phyloP scores from a whole-genome alignment of 2,329 filamentous ascomycete species.

The Exophiala spinifera region DNA sequence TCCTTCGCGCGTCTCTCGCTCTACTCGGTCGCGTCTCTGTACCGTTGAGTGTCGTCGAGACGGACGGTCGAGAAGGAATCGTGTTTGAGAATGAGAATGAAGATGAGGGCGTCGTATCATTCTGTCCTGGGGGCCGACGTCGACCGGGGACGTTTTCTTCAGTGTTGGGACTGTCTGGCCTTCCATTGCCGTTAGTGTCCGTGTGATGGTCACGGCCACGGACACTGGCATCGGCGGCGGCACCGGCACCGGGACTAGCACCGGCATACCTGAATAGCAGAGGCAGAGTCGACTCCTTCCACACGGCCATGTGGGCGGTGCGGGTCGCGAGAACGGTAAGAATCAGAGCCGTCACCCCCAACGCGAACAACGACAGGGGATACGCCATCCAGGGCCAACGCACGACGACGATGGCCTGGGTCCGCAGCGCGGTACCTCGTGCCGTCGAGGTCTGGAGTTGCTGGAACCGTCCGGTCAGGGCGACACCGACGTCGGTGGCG shows the following conservation, averaged over 20 bases:
- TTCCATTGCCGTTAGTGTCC: background rate
- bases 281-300: slow-evolving; percentile 17
- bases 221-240: background rate
- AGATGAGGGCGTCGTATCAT: too few relatives aligned
- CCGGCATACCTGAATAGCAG: slow-evolving; percentile 8
- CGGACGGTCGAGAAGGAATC: background rate
- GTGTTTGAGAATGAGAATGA: background rate
- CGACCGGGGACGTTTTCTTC: too few relatives aligned
- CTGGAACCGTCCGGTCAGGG: slow-evolving; percentile 17
- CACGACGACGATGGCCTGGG: slow-evolving; percentile 6
- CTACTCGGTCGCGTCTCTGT: too few relatives aligned
- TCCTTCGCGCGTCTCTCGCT: too few relatives aligned
- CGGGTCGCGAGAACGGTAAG: slow-evolving; percentile 13
- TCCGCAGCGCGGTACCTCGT: slow-evolving; percentile 4
- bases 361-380: slow-evolving; percentile 7
- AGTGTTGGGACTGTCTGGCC: too few relatives aligned
- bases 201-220: background rate
- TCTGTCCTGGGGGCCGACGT: too few relatives aligned
- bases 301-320: slow-evolving; percentile 10
- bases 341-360: slow-evolving; percentile 5
- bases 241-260: background rate
- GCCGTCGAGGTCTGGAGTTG: slow-evolving; percentile 4
- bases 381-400: slow-evolving; percentile 15
- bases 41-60: too few relatives aligned
- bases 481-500: slow-evolving; percentile 5